Conservation (phyloP, 2,329 filamentous ascomycete species). For the Xylariaceae sp. region DNA sequence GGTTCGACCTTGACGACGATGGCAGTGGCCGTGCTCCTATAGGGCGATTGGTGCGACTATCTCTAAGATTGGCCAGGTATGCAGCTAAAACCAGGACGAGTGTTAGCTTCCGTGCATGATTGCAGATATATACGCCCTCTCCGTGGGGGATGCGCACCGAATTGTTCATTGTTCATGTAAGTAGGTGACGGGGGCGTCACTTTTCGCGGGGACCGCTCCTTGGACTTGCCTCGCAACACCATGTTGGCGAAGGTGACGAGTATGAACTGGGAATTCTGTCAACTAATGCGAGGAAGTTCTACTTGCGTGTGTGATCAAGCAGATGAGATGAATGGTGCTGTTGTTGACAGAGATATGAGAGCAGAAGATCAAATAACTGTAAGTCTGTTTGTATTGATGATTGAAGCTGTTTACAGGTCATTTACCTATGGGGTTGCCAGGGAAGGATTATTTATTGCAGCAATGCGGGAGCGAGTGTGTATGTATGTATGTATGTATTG, state of each 20-base stretch:
- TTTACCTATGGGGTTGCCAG: constrained; percentile 21
- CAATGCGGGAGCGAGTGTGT: background rate
- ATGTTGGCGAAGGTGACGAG: constrained; percentile 13
- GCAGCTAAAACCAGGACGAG: constrained; percentile 51
- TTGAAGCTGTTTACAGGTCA: constrained; percentile 18
- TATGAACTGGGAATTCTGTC: background rate
- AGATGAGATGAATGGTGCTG: background rate
- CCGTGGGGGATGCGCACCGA: constrained; percentile 51
- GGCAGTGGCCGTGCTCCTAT: constrained; percentile 71
- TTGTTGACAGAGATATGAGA: constrained; percentile 8
- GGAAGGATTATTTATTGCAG: constrained; percentile 21
- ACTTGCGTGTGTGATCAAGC: background rate
- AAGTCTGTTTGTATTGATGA: constrained; percentile 8
- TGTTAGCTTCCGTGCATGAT: constrained; percentile 11
- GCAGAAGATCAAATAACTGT: background rate
- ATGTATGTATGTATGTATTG: background rate
- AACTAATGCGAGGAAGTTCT: background rate
- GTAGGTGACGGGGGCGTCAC: constrained; percentile 63
- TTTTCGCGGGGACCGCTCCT: constrained; percentile 48
- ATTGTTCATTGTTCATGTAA: constrained; percentile 70
- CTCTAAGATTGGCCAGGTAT: constrained; percentile 72
- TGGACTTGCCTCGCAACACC: constrained; percentile 36
- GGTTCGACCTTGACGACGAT: constrained; percentile 35
- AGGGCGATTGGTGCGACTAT: constrained; percentile 67
- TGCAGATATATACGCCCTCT: background rate